Base-by-base conservation (phyloP, 1,139 yeast genomes). In the Candida dubliniensis region DNA sequence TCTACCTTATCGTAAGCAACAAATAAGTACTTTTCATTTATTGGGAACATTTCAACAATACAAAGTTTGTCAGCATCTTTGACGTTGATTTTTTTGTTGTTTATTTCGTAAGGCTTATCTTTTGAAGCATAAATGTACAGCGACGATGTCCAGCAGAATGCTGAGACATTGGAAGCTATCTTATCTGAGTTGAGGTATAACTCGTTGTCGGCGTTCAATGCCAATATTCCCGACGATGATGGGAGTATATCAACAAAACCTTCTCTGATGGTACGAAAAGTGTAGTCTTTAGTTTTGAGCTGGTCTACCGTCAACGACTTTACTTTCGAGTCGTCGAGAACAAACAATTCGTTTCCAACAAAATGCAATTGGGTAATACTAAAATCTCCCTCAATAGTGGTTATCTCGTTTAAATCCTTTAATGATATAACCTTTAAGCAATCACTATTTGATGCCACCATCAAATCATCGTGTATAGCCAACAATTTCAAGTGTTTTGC, bases 381-480 rank as follows among this genome's bases (percentile, higher is more conserved):
- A 41, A 34, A 41, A 2, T 40, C 36, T 10, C 47, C 40, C 11
- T 41, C 53, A 6, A 56, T 36, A 0, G 36, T 31, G 4, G 40
- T 47, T 10, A 45, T 32, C 11, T 44, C 26, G 2, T 34, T 40
- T 2, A 50, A 18, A 12, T 51, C 38, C 4, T 41, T 45, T 11
- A 42, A 46, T 31, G 35, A 33, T 14, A 42, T 55, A 48, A 47
- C 49, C 29, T 45, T 50, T 44, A 61, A 50, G 30, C 43, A 32
- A 4, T 50, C 44, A 11, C 63, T 54, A 48, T 71, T 64, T n/a
- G 76, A 67, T 31, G 63, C 61, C 9, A 71, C 75, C 47, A 64
- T 60, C 24, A 58, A 44, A 9, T 46, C 27, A 43, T 67, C 61
- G 12, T 66, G 63, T 9, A 70, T 55, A 29, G 68, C 58, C 23